Evolutionary conservation across 179 eudicot genomes (phyloP).

Genomic region (Vitellaria paradoxa): DNA sequence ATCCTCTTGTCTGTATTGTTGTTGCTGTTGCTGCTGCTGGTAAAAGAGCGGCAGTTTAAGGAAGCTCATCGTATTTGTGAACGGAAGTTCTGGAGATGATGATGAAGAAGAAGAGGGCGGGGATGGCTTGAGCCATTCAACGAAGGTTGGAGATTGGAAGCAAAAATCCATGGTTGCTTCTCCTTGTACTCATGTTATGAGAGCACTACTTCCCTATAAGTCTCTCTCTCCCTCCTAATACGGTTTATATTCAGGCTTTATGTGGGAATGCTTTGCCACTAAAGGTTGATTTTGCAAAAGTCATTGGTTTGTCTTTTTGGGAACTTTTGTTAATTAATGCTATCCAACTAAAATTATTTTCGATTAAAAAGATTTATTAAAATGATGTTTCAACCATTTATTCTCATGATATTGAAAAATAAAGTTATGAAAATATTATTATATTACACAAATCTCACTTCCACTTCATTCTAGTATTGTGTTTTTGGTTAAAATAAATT

Average conservation of each 20-base stretch:
- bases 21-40: constrained; percentile 12
- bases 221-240: constrained; percentile 14
- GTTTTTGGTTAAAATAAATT: too few species aligned
- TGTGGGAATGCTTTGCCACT: constrained; percentile 41
- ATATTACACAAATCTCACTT: too few species aligned
- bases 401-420: too few species aligned
- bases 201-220: not conserved
- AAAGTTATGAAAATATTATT: too few species aligned
- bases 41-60: constrained; percentile 28
- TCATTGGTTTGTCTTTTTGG: constrained; percentile 30
- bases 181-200: constrained; percentile 4
- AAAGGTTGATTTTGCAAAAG: constrained; percentile 37
- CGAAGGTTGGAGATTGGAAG: constrained; percentile 48
- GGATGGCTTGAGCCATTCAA: constrained; percentile 68
- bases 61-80: constrained; percentile 37
- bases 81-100: constrained; percentile 14
- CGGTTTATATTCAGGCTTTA: constrained; percentile 31
- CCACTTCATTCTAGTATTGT: too few species aligned
- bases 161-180: constrained; percentile 43
- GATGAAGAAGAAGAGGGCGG: constrained; percentile 28
- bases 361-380: too few species aligned
- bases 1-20: constrained; percentile 15
- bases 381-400: too few species aligned
- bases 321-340: constrained; percentile 14
- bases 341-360: too few species aligned